Conservation (phyloP, 495 filamentous ascomycete species). For the Penicillium fimorum region DNA sequence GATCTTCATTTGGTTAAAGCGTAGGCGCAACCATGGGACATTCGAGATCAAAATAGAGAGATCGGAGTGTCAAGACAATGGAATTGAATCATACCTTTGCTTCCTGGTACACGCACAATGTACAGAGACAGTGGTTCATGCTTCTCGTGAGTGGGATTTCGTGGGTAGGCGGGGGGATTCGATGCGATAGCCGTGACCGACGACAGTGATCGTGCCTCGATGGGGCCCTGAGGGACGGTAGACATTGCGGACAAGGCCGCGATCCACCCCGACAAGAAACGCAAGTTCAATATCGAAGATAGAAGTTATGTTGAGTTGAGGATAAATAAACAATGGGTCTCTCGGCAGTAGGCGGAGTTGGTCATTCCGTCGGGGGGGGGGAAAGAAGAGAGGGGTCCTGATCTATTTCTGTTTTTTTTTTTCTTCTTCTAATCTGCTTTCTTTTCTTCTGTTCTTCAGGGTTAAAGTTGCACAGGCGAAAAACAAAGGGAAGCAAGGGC, state of each 20-base stretch:
- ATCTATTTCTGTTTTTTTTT: constrained; percentile 8
- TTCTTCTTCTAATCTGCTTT: not conserved
- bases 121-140: constrained; percentile 76
- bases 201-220: constrained; percentile 82
- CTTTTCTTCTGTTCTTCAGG: not conserved
- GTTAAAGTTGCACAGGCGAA: not conserved
- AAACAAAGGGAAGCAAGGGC: constrained; percentile 23
- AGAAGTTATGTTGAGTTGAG: constrained; percentile 6
- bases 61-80: not conserved
- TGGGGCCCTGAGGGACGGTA: constrained; percentile 35
- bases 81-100: constrained; percentile 58
- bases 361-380: constrained; percentile 1
- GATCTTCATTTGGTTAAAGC: constrained; percentile 15
- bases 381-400: too few species aligned
- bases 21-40: not conserved
- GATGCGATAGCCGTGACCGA: constrained; percentile 75
- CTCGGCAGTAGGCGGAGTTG: constrained; percentile 16
- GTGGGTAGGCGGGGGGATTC: constrained; percentile 81
- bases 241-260: constrained; percentile 27
- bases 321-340: constrained; percentile 16
- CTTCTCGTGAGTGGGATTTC: constrained; percentile 62
- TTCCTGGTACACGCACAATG: constrained; percentile 89
- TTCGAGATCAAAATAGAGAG: not conserved
- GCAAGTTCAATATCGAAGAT: not conserved
- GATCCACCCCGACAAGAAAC: constrained; percentile 23